A percentile compares a stretch with the other conserved stretches of the same genome.
phyloP scores from a whole-genome alignment of 345 rosid species.

The Acer negundo region DNA sequence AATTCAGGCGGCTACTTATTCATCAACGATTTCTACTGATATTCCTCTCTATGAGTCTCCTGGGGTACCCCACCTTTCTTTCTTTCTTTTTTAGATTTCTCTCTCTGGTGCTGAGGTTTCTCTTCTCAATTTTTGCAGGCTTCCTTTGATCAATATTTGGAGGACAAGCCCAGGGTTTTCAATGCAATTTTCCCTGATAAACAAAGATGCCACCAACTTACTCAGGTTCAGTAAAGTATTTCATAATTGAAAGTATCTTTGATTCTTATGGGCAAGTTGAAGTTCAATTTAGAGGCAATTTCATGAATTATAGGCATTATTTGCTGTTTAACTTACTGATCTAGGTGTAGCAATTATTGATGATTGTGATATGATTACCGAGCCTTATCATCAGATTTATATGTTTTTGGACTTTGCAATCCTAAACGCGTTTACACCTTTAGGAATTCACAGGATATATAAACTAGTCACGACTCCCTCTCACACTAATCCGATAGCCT shows the following conservation, averaged over 20 bases:
- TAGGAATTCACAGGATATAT: not conserved
- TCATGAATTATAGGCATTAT: not conserved
- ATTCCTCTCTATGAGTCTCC: conserved; percentile 80
- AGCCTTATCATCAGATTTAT: too few species aligned
- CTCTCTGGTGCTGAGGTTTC: not conserved
- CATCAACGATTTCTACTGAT: conserved; percentile 73
- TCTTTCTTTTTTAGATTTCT: not conserved
- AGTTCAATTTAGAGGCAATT: not conserved
- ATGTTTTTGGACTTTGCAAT: not conserved
- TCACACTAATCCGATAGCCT: not conserved
- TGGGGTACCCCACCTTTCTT: conserved; percentile 47
- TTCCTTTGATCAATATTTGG: conserved; percentile 79
- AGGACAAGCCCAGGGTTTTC: conserved; percentile 77
- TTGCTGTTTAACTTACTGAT: not conserved
- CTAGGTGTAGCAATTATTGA: too few species aligned
- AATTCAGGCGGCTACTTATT: conserved; percentile 47
- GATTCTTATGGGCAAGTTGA: not conserved
- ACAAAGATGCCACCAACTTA: conserved; percentile 59
- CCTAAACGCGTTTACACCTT: not conserved
- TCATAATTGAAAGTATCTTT: not conserved
- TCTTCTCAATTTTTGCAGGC: conserved; percentile 47
- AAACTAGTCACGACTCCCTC: not conserved
- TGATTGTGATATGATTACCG: too few species aligned
- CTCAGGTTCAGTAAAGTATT: conserved; percentile 39
- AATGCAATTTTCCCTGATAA: conserved; percentile 81